phyloP scores from a whole-genome alignment of 768 basidiomycete genomes.

The Lactifluus piperatus region DNA sequence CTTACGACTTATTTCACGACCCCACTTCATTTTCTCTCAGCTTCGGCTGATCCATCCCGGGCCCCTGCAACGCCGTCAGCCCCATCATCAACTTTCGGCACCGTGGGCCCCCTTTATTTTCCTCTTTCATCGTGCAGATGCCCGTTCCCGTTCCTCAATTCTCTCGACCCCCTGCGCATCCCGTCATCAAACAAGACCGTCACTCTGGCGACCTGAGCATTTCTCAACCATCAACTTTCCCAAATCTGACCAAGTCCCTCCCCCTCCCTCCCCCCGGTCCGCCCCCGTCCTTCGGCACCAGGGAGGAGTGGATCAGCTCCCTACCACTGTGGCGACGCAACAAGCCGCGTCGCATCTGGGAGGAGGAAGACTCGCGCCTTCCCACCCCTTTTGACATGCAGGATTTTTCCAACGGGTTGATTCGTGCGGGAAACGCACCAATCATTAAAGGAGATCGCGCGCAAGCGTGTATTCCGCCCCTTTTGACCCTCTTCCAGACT shows the following conservation, averaged over 20 bases:
- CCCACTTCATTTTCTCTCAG: constrained; percentile 31
- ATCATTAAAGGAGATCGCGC: constrained; percentile 82
- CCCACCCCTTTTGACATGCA: constrained; percentile 29
- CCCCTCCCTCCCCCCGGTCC: constrained; percentile 52
- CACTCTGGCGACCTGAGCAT: constrained; percentile 34
- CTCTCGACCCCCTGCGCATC: constrained; percentile 50
- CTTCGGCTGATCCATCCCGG: constrained; percentile 33
- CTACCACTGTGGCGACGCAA: constrained; percentile 64
- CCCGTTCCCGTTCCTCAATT: constrained; percentile 74
- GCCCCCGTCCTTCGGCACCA: constrained; percentile 54
- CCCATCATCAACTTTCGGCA: constrained; percentile 5
- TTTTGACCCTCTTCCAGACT: constrained; percentile 25
- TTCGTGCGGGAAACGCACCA: constrained; percentile 64
- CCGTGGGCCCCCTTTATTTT: constrained; percentile 22
- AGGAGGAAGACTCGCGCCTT: constrained; percentile 37
- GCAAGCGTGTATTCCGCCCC: constrained; percentile 82
- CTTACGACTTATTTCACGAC: constrained; percentile 77
- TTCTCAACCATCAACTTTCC: constrained; percentile 38
- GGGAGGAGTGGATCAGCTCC: constrained; percentile 67
- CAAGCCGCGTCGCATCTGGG: constrained; percentile 60
- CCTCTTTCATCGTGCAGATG: constrained; percentile 52
- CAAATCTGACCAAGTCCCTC: constrained; percentile 47
- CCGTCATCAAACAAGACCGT: constrained; percentile 48
- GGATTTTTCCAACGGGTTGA: constrained; percentile 71
- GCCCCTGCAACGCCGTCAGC: constrained; percentile 32